Conservation (phyloP, 306 rosid species). For the Spatholobus suberectus region DNA sequence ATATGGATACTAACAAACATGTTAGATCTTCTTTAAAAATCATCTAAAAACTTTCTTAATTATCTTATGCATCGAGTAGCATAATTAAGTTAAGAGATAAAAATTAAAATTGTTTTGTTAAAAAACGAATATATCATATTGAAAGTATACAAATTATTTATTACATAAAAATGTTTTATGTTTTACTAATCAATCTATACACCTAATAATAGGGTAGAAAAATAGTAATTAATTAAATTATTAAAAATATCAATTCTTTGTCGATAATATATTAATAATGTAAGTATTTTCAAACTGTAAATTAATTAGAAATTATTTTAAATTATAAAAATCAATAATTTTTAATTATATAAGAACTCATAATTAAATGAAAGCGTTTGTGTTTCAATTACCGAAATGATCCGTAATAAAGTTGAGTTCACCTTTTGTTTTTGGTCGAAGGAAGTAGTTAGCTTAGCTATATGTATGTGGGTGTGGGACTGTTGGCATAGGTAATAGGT, state of each 20-base stretch:
- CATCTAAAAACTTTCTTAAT: background rate
- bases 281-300: background rate
- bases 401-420: background rate
- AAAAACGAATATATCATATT: too few relatives aligned
- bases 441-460: background rate
- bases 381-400: background rate
- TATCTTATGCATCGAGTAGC: background rate
- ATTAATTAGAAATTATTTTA: background rate
- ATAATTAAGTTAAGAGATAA: too few relatives aligned
- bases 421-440: background rate
- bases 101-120: too few relatives aligned
- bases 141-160: too few relatives aligned
- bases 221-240: background rate
- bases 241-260: background rate
- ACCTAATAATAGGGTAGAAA: background rate
- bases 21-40: background rate
- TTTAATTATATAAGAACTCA: background rate
- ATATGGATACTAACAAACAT: background rate
- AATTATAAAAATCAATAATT: background rate
- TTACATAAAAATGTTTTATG: background rate
- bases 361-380: background rate
- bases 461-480: background rate
- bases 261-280: background rate
- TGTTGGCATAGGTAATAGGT: background rate
- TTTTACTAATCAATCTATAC: background rate